A percentile compares a stretch with the other conserved stretches of the same genome.
Evolutionary conservation across 2,329 filamentous ascomycete species (phyloP).

Genomic region (Sporothrix pseudoabietina): DNA sequence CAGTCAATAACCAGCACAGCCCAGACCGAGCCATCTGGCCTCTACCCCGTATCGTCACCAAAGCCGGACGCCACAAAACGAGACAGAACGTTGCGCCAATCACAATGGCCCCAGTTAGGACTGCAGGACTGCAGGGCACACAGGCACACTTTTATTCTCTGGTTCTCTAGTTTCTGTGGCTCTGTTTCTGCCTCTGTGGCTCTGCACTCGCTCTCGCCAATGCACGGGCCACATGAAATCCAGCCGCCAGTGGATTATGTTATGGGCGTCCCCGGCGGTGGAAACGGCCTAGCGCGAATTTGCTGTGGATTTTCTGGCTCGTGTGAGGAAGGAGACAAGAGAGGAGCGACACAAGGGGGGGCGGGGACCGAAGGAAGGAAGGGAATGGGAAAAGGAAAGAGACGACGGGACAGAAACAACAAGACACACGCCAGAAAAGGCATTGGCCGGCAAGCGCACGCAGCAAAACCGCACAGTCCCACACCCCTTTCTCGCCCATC

Average conservation of each 20-base stretch:
- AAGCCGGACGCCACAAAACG: conserved; percentile 27
- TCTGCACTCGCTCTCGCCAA: neutral
- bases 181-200: neutral
- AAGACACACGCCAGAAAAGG: conserved; percentile 1
- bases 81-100: conserved; percentile 28
- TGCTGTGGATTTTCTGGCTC: conserved; percentile 23
- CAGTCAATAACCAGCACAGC: too few species aligned
- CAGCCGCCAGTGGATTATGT: conserved; percentile 26
- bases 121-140: neutral
- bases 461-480: conserved; percentile 19
- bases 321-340: neutral
- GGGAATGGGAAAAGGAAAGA: neutral
- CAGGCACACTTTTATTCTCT: neutral
- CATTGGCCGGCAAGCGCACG: conserved; percentile 23
- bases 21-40: too few species aligned
- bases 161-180: neutral
- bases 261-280: conserved; percentile 19
- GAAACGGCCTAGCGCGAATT: conserved; percentile 24
- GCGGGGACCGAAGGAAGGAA: neutral
- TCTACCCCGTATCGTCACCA: too few species aligned
- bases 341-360: neutral
- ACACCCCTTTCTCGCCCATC: neutral
- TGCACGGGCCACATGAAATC: conserved; percentile 24
- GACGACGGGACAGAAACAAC: neutral
- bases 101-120: conserved; percentile 13